Base-by-base conservation (phyloP, 345 rosid species). In the Salix brachista region DNA sequence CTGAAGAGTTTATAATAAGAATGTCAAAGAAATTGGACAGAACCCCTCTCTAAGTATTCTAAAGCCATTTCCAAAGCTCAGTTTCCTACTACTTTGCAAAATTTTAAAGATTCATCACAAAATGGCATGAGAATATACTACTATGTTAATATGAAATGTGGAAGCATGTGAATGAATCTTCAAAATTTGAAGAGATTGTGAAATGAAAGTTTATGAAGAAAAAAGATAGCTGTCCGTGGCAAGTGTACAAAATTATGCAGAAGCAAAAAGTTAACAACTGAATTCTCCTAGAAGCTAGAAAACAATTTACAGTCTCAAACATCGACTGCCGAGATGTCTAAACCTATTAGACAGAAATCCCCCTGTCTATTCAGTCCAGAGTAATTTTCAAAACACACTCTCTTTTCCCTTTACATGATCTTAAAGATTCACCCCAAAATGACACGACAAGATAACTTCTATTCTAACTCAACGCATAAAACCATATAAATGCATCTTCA, bases 21-120 rank as follows among this genome's bases (percentile, higher is more conserved):
- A 80, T 71, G 52, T n/a, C 58, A 34, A 48, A 78, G 67, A 46
- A 46, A 46, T 46, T 46, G 50, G 18, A 46, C 50, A 46, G 50
- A 46, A 46, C 18, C 50, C 50, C 50, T 46, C 18, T 13, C 18
- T 46, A 12, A 13, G 14, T 46, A 46, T 46, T 46, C 50, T 46
- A 46, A 46, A 46, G 50, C 50, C 50, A 46, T 46, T 14, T 46
- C 50, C 5, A 46, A 46, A 46, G 17, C 50, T 13, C 16, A 3
- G 5, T 14, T 41, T 46, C 50, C 17, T 46, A 13, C 17, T 46
- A 5, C 50, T 11, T 12, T 14, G 1, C 50, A 13, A 46, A 46
- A 46, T 46, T 46, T 44, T 44, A 3, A 44, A 44, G 50, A 44
- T 44, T 44, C 50, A 13, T 13, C 50, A 13, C 50, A 13, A 44